phyloP scores from a whole-genome alignment of 2,329 filamentous ascomycete genomes.

The Diaporthe helianthi region DNA sequence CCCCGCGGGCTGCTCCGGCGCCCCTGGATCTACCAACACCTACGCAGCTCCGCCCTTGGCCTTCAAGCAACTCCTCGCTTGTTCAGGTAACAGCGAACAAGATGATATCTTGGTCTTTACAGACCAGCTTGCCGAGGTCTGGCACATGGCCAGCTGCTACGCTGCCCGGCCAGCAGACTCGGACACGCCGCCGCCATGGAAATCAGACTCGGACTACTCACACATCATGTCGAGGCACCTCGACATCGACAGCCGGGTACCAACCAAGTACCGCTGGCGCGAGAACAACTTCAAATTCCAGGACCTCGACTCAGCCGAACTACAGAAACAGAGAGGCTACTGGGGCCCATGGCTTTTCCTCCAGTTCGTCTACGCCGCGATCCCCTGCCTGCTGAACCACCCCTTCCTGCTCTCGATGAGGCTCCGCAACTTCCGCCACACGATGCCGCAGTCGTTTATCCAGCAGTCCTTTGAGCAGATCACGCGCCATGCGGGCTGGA shows the following conservation, averaged over 20 bases:
- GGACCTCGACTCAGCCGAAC: slow-evolving; percentile 48
- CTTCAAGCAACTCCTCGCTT: neutral
- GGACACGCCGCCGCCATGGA: neutral
- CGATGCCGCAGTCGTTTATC: slow-evolving; percentile 61
- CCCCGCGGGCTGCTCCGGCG: neutral
- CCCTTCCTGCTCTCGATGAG: slow-evolving; percentile 59
- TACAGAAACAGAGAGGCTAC: slow-evolving; percentile 55
- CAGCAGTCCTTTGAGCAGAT: slow-evolving; percentile 61
- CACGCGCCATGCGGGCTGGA: slow-evolving; percentile 59
- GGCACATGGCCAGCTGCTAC: slow-evolving; percentile 9
- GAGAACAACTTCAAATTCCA: slow-evolving; percentile 56
- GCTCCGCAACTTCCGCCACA: slow-evolving; percentile 58
- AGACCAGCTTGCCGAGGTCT: neutral
- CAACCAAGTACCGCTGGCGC: slow-evolving; percentile 57
- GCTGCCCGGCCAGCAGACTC: slow-evolving; percentile 1
- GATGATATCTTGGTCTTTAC: neutral
- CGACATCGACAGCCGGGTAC: slow-evolving; percentile 59
- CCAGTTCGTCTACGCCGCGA: slow-evolving; percentile 60
- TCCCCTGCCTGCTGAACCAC: slow-evolving; percentile 60
- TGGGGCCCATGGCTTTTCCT: slow-evolving; percentile 61
- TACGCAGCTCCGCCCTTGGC: neutral
- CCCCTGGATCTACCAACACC: neutral
- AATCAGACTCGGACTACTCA: slow-evolving; percentile 57
- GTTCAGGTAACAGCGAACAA: too few species aligned
- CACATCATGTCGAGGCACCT: slow-evolving; percentile 57